A percentile compares a stretch with the other conserved stretches of the same genome.
Conservation (phyloP, 1,139 yeast genomes). For the Lodderomyces jiufengensis region DNA sequence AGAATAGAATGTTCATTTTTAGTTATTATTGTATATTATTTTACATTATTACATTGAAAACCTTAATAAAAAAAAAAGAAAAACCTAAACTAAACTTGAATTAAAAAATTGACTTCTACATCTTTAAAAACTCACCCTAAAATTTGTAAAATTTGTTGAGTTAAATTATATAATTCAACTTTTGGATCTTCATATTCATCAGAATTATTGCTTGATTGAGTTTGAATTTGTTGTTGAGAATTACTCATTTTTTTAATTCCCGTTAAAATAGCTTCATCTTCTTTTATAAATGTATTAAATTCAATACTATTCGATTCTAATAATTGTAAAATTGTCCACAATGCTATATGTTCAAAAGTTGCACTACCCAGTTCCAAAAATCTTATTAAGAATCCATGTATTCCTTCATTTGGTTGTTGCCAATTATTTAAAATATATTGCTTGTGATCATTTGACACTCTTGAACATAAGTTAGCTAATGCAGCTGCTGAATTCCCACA, state of each 20-base stretch:
- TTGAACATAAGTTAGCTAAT: slow-evolving; percentile 87
- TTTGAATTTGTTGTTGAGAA: slow-evolving; percentile 34
- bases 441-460: slow-evolving; percentile 73
- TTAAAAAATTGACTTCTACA: background rate
- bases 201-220: slow-evolving; percentile 23
- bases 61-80: no score
- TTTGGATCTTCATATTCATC: slow-evolving; percentile 59
- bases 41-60: background rate
- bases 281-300: slow-evolving; percentile 61
- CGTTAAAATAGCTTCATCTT: slow-evolving; percentile 52
- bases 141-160: slow-evolving; percentile 70
- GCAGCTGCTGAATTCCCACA: slow-evolving; percentile 99
- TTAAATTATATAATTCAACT: slow-evolving; percentile 68
- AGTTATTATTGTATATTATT: background rate
- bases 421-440: slow-evolving; percentile 74
- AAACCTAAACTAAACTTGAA: slow-evolving; percentile 2
- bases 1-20: background rate
- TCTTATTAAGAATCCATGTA: slow-evolving; percentile 75
- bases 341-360: slow-evolving; percentile 97
- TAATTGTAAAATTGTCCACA: slow-evolving; percentile 93
- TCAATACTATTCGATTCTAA: slow-evolving; percentile 81
- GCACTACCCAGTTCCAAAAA: slow-evolving; percentile 84
- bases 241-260: slow-evolving; percentile 54
- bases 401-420: slow-evolving; percentile 80
- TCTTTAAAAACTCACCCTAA: slow-evolving; percentile 28